Base-by-base conservation (phyloP, 345 rosid species). In the Anastatica hierochuntica region DNA sequence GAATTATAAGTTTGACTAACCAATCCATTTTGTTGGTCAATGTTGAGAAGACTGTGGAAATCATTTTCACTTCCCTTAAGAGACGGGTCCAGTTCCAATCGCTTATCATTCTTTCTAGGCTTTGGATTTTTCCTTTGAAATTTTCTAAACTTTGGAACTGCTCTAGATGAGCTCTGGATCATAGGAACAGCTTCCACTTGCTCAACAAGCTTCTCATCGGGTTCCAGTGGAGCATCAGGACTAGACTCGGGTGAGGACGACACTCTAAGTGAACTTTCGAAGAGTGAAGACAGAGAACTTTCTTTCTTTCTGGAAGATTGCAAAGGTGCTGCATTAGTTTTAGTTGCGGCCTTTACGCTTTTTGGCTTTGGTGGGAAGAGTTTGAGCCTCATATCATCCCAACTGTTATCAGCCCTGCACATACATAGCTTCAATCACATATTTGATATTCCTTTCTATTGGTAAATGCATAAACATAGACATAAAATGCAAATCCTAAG, bases 1-100 rank as follows among this genome's bases (percentile, higher is more conserved):
- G 24, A 6, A 15, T 23, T 16, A 41, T 8, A n/a, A 23, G 2
- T 35, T 43, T 43, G 34, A 56, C 63, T 71, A 62, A 76, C 82
- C 80, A 58, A 63, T 23, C 27, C 27, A 23, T 23, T 23, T 3
- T 23, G 4, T 23, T 23, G 27, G 3, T 23, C 27, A 23, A 3
- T 23, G 4, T 23, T 23, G 3, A 23, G 27, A 3, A 3, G 27
- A 23, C 3, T 23, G 4, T 23, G 3, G 27, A 23, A 24, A 24
- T 7, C 27, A 24, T 24, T 24, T 24, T 24, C 27, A 24, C 27
- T 24, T 24, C 6, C 27, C 6, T 29, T 6, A 8, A 6, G 33
- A 29, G 6, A 8, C 10, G 2, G 7, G 3, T 29, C 33, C 10
- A 8, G 8, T 29, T 29, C 7, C 2, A 8, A 2, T 29, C 6